These are phyloP conservation scores for Musa beccarii DNA, from an alignment of 176 grass and related monocot species.

Conservation along the genomic window DNA sequence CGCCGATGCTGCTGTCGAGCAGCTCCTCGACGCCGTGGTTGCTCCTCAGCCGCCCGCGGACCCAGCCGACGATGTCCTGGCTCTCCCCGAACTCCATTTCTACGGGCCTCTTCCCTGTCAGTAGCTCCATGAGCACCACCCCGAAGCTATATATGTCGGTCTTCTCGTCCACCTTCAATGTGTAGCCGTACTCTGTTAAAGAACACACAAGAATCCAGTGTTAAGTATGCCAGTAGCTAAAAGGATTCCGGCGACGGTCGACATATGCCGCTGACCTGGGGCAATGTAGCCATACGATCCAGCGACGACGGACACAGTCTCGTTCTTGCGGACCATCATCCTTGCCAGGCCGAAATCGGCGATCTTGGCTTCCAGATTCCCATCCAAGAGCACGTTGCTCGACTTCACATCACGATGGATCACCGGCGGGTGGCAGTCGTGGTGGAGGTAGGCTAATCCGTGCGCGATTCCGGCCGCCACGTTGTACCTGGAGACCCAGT, in stretches of 20 bases:
- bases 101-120: slow-evolving; percentile 63
- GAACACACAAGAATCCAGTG: background rate
- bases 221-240: too few species aligned
- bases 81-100: slow-evolving; percentile 72
- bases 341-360: slow-evolving; percentile 89
- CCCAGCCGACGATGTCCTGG: slow-evolving; percentile 76
- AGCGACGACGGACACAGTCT: slow-evolving; percentile 77
- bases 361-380: slow-evolving; percentile 71
- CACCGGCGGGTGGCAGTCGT: slow-evolving; percentile 80
- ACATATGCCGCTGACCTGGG: slow-evolving; percentile 34
- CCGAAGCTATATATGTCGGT: slow-evolving; percentile 98
- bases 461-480: slow-evolving; percentile 70
- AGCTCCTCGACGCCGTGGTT: slow-evolving; percentile 63
- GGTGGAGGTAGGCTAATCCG: slow-evolving; percentile 84
- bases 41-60: slow-evolving; percentile 53
- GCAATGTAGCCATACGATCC: slow-evolving; percentile 96
- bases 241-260: too few species aligned
- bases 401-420: slow-evolving; percentile 97
- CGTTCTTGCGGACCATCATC: slow-evolving; percentile 60
- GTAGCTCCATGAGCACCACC: slow-evolving; percentile 79
- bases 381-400: slow-evolving; percentile 88
- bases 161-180: slow-evolving; percentile 89
- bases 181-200: slow-evolving; percentile 77
- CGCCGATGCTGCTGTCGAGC: slow-evolving; percentile 57
- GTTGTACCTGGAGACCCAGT: slow-evolving; percentile 88